phyloP scores from a whole-genome alignment of 768 basidiomycete genomes.

The Termitomyces sp. region DNA sequence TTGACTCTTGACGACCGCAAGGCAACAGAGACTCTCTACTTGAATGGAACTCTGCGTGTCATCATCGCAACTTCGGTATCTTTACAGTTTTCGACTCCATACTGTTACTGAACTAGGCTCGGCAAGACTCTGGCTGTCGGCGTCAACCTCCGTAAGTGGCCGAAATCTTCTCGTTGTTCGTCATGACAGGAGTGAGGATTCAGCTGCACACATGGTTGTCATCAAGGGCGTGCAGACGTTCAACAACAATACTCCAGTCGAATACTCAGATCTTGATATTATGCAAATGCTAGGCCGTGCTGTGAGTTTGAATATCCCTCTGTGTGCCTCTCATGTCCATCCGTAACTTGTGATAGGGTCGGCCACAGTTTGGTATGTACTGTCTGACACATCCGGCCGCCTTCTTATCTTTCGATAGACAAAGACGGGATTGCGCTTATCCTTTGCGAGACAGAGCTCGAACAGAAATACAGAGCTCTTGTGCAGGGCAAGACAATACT shows the following conservation, averaged over 20 bases:
- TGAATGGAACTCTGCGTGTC: slow-evolving; percentile 56
- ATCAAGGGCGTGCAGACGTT: slow-evolving; percentile 88
- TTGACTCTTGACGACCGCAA: slow-evolving; percentile 67
- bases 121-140: slow-evolving; percentile 91
- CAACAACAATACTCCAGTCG: slow-evolving; percentile 59
- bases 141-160: slow-evolving; percentile 79
- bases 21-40: slow-evolving; percentile 66
- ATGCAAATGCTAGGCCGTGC: slow-evolving; percentile 97
- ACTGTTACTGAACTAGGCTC: background rate
- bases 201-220: slow-evolving; percentile 90
- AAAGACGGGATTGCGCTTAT: slow-evolving; percentile 81
- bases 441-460: slow-evolving; percentile 69
- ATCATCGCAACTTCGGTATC: slow-evolving; percentile 82
- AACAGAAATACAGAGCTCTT: slow-evolving; percentile 65
- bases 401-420: slow-evolving; percentile 36
- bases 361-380: slow-evolving; percentile 79
- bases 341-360: slow-evolving; percentile 43
- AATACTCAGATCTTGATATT: slow-evolving; percentile 90
- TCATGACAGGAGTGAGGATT: background rate
- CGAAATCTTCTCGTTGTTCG: background rate
- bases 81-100: background rate
- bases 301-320: slow-evolving; percentile 33
- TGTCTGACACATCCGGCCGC: background rate
- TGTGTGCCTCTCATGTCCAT: background rate
- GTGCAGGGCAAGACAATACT: slow-evolving; percentile 69